Evolutionary conservation across 805 yeast species (phyloP).

Genomic region (Lachancea sp.): DNA sequence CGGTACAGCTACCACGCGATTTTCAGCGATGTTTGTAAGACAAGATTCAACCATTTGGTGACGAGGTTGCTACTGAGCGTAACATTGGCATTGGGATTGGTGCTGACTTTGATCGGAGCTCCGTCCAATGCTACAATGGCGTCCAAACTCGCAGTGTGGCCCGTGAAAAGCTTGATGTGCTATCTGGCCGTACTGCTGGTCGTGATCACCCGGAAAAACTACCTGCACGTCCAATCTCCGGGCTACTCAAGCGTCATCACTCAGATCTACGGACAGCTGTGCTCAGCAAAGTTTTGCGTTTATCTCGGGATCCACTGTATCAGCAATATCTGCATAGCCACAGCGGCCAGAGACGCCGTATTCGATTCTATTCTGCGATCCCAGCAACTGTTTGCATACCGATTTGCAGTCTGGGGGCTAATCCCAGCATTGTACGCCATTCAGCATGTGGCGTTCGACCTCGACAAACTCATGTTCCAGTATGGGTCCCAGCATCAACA

Average conservation of each 20-base stretch:
- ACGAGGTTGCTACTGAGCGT: conserved; percentile 31
- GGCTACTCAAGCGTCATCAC: conserved; percentile 24
- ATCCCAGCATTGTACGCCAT: conserved; percentile 42
- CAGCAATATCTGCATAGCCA: conserved; percentile 20
- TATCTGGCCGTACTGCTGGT: conserved; percentile 31
- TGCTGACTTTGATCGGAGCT: conserved; percentile 20
- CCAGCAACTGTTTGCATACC: conserved; percentile 16
- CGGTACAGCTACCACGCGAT: conserved; percentile 34
- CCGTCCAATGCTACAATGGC: conserved; percentile 20
- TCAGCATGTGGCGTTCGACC: conserved; percentile 48
- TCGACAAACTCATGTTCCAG: conserved; percentile 46
- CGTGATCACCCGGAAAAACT: conserved; percentile 36
- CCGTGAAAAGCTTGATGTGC: conserved; percentile 26
- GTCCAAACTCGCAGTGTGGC: conserved; percentile 18
- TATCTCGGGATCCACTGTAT: conserved; percentile 17
- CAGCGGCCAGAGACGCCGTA: conserved; percentile 20
- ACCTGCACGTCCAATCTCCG: conserved; percentile 34
- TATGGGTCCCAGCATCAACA: conserved; percentile 35
- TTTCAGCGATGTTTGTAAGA: conserved; percentile 37
- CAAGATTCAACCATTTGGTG: conserved; percentile 36
- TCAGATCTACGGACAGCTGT: conserved; percentile 23
- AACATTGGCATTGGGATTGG: conserved; percentile 24
- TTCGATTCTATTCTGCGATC: conserved; percentile 3
- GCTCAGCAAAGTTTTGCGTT: conserved; percentile 29
- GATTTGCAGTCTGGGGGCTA: conserved; percentile 31